These are phyloP conservation scores for Lodderomyces margitis DNA, from an alignment of 1,139 yeast species.

Conservation along the genomic window DNA sequence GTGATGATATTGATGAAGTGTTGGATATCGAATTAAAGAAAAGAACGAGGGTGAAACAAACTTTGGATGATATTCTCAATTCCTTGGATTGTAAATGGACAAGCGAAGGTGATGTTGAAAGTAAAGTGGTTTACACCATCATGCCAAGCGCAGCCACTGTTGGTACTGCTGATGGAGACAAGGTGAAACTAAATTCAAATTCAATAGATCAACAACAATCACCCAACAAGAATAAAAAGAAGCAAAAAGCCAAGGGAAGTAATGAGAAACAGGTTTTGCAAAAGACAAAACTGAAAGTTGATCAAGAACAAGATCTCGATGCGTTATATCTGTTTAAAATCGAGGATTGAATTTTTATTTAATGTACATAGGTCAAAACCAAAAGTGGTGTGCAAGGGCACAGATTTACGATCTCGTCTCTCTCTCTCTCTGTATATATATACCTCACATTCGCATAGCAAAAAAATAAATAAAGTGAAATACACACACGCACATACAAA, in stretches of 20 bases:
- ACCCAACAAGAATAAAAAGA: constrained; percentile 9
- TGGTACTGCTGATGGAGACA: constrained; percentile 5
- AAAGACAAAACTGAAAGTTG: constrained; percentile 11
- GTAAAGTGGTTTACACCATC: constrained; percentile 20
- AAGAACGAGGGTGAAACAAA: constrained; percentile 25
- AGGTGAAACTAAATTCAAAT: constrained; percentile 8
- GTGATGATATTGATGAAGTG: constrained; percentile 10
- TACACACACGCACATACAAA: constrained; percentile 8
- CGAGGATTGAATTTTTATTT: constrained; percentile 27
- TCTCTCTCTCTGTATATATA: too few species aligned
- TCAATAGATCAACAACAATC: constrained; percentile 3
- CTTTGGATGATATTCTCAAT: constrained; percentile 26
- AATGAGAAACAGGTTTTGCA: constrained; percentile 14
- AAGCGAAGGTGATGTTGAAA: constrained; percentile 30
- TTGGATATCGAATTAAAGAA: constrained; percentile 30
- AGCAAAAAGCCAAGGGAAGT: not conserved
- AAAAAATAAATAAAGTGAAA: not conserved
- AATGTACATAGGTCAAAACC: too few species aligned
- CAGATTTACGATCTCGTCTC: too few species aligned
- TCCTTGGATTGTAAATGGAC: constrained; percentile 29
- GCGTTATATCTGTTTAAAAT: constrained; percentile 42
- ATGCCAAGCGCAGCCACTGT: not conserved
- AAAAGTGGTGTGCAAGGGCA: too few species aligned
- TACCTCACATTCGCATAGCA: not conserved
- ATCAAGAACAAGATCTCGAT: constrained; percentile 39